These are phyloP conservation scores for Myxozyma monticola DNA, from an alignment of 805 yeast species.

Conservation along the genomic window DNA sequence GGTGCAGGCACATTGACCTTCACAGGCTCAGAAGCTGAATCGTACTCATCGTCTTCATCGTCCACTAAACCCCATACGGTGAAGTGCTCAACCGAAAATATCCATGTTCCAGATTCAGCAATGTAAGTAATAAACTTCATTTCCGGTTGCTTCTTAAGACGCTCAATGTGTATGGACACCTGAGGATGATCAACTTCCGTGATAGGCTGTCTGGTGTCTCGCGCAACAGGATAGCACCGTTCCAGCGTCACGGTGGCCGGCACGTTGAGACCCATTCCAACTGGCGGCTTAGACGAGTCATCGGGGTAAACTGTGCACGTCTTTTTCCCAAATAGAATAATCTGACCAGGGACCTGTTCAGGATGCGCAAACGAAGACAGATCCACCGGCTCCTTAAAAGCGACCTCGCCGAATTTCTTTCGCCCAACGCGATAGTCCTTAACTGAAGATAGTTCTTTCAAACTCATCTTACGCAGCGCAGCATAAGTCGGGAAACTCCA, in stretches of 20 bases:
- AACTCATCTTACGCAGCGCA: conserved; percentile 57
- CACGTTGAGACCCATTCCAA: conserved; percentile 82
- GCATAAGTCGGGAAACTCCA: conserved; percentile 81
- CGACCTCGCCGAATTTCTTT: conserved; percentile 70
- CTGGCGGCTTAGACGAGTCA: conserved; percentile 56
- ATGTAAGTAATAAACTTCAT: conserved; percentile 75
- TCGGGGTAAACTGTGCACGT: conserved; percentile 74
- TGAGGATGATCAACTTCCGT: conserved; percentile 75
- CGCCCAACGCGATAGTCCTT: conserved; percentile 74
- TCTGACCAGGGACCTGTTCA: conserved; percentile 63
- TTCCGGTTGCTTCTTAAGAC: conserved; percentile 59
- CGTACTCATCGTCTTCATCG: conserved; percentile 57
- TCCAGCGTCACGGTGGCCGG: conserved; percentile 72
- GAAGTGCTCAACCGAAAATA: conserved; percentile 63
- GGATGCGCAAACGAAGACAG: conserved; percentile 63
- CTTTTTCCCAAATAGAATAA: conserved; percentile 61
- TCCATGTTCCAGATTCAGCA: conserved; percentile 55
- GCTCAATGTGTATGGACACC: conserved; percentile 65
- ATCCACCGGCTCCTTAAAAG: conserved; percentile 81
- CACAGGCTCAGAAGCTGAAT: conserved; percentile 42
- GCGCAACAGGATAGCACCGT: conserved; percentile 77
- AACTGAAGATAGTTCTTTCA: conserved; percentile 65
- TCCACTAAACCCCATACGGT: conserved; percentile 90
- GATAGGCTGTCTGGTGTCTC: conserved; percentile 68
- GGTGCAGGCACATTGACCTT: conserved; percentile 30